A percentile compares a stretch with the other conserved stretches of the same genome.
phyloP scores from a whole-genome alignment of 2,329 filamentous ascomycete genomes.

The Talaromyces sp. region DNA sequence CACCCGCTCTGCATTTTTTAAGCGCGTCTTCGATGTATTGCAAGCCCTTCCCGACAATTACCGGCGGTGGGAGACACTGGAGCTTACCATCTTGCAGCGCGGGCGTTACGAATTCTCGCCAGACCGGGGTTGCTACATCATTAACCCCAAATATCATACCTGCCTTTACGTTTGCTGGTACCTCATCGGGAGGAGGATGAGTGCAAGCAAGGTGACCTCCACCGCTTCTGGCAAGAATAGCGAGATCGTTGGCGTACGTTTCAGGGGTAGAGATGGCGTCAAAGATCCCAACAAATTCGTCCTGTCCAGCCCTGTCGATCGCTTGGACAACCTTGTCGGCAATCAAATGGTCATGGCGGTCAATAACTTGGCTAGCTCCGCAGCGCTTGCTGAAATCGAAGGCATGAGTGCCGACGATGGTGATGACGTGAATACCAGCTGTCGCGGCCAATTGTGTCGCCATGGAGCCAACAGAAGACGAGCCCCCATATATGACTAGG shows the following conservation, averaged over 20 bases:
- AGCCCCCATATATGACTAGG: constrained; percentile 36
- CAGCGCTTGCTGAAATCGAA: constrained; percentile 29
- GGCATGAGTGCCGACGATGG: constrained; percentile 27
- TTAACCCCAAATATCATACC: constrained; percentile 9
- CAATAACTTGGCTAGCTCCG: constrained; percentile 39
- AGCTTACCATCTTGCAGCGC: constrained; percentile 24
- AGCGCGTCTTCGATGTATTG: constrained; percentile 31
- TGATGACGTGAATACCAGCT: constrained; percentile 34
- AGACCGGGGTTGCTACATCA: constrained; percentile 22
- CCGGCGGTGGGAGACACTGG: constrained; percentile 28
- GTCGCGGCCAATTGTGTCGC: constrained; percentile 40
- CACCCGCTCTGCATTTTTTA: constrained; percentile 32
- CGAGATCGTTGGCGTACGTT: constrained; percentile 3
- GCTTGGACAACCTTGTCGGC: constrained; percentile 16
- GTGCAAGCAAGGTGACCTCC: constrained; percentile 3
- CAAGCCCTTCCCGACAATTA: constrained; percentile 35
- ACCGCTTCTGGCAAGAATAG: background rate
- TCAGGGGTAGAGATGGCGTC: constrained; percentile 9
- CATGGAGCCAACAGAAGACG: constrained; percentile 40
- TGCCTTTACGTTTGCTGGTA: constrained; percentile 7
- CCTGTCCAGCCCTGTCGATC: background rate
- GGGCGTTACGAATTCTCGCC: constrained; percentile 22
- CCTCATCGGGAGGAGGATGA: constrained; percentile 8
- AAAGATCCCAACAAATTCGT: constrained; percentile 14
- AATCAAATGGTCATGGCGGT: constrained; percentile 30